A percentile compares a stretch with the other conserved stretches of the same genome.
These are phyloP conservation scores for Penicillium macrosclerotiorum DNA, from an alignment of 495 filamentous ascomycete species.

Conservation along the genomic window DNA sequence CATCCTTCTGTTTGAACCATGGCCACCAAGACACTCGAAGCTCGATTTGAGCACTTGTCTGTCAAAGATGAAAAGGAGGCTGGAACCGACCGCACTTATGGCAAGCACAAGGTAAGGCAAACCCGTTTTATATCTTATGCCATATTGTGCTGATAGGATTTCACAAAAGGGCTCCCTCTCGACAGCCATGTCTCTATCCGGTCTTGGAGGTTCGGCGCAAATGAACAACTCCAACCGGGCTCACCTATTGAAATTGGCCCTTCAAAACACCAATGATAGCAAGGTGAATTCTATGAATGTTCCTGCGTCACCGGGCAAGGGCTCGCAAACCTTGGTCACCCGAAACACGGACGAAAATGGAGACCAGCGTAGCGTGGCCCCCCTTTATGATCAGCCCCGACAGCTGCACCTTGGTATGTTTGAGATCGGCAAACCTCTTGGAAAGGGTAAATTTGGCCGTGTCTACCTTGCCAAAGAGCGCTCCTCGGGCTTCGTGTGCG, in stretches of 20 bases:
- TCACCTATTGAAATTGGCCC: slow-evolving; percentile 76
- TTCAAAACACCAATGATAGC: slow-evolving; percentile 67
- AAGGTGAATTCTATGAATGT: slow-evolving; percentile 49
- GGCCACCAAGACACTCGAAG: slow-evolving; percentile 64
- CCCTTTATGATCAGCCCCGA: slow-evolving; percentile 64
- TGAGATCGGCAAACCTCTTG: slow-evolving; percentile 92
- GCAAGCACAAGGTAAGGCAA: slow-evolving; percentile 65
- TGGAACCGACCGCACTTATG: slow-evolving; percentile 44
- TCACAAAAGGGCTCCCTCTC: slow-evolving; percentile 41
- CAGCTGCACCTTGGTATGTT: slow-evolving; percentile 97
- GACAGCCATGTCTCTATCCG: slow-evolving; percentile 50
- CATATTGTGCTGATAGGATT: slow-evolving; percentile 27
- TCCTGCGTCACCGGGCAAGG: slow-evolving; percentile 30
- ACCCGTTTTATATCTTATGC: neutral
- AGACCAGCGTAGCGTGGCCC: slow-evolving; percentile 51
- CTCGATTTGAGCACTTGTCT: slow-evolving; percentile 78
- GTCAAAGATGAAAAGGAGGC: slow-evolving; percentile 78
- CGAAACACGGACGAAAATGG: slow-evolving; percentile 56
- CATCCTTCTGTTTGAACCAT: slow-evolving; percentile 31
- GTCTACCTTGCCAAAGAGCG: slow-evolving; percentile 95
- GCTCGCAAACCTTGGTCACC: slow-evolving; percentile 38
- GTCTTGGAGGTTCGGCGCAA: slow-evolving; percentile 49
- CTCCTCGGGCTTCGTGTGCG: slow-evolving; percentile 87
- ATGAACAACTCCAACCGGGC: slow-evolving; percentile 58
- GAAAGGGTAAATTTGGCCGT: slow-evolving; percentile 96